Conservation (phyloP, 208 protist species). For the Crithidia fasciculata region DNA sequence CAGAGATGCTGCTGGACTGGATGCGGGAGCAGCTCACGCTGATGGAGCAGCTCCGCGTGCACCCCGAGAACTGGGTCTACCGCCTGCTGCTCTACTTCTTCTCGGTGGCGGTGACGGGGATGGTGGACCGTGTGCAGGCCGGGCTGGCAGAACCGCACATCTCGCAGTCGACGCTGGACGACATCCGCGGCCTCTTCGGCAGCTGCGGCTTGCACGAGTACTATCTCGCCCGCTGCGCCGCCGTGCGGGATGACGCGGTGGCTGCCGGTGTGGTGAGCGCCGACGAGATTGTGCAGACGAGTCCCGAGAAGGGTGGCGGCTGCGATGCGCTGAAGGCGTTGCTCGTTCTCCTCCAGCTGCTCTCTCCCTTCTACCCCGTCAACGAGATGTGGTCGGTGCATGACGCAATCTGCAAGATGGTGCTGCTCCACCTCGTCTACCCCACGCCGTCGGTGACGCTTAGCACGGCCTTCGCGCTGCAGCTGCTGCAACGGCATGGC, state of each 20-base stretch:
- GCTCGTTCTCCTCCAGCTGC: constrained; percentile 57
- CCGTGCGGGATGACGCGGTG: background rate
- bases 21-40: constrained; percentile 36
- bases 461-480: constrained; percentile 34
- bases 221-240: constrained; percentile 30
- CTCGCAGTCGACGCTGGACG: constrained; percentile 5
- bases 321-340: constrained; percentile 61
- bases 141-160: constrained; percentile 21
- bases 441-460: constrained; percentile 25
- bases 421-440: constrained; percentile 55
- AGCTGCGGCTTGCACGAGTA: constrained; percentile 25
- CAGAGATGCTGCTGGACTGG: constrained; percentile 41
- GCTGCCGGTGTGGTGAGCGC: constrained; percentile 8
- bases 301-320: constrained; percentile 29
- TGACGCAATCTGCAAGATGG: constrained; percentile 64
- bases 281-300: constrained; percentile 17
- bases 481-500: constrained; percentile 66
- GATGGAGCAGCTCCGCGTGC: constrained; percentile 38
- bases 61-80: constrained; percentile 78
- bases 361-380: constrained; percentile 75
- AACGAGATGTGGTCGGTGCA: constrained; percentile 86
- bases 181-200: constrained; percentile 26
- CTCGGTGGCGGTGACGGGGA: constrained; percentile 39
- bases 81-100: constrained; percentile 54
- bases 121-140: constrained; percentile 25